These are phyloP conservation scores for Decorospora gaudefroyi DNA, from an alignment of 2,329 filamentous ascomycete genomes.

Conservation along the genomic window DNA sequence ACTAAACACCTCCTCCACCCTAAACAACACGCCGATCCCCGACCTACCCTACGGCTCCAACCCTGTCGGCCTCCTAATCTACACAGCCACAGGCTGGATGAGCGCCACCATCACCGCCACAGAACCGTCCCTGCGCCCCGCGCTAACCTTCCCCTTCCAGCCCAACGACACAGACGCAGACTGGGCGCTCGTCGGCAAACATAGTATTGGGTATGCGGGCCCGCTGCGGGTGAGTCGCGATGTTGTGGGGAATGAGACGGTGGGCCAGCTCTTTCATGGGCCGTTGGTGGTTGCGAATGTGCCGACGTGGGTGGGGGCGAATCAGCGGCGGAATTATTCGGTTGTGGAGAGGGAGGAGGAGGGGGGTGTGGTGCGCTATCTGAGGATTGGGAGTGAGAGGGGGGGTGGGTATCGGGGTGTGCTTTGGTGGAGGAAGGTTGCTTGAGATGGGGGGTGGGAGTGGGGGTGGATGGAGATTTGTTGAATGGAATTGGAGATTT, in stretches of 20 bases:
- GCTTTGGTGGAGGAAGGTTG: slow-evolving; percentile 34
- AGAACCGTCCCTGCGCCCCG: slow-evolving; percentile 25
- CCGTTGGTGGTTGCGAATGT: slow-evolving; percentile 34
- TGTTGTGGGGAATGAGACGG: slow-evolving; percentile 21
- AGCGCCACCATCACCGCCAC: slow-evolving; percentile 36
- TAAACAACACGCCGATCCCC: slow-evolving; percentile 25
- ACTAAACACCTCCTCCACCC: slow-evolving; percentile 32
- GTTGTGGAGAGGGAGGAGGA: slow-evolving; percentile 22
- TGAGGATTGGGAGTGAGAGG: slow-evolving; percentile 33
- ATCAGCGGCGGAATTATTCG: slow-evolving; percentile 32
- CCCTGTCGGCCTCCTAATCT: slow-evolving; percentile 36
- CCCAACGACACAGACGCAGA: slow-evolving; percentile 28
- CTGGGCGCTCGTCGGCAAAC: slow-evolving; percentile 39
- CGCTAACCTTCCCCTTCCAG: slow-evolving; percentile 31
- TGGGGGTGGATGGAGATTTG: no score
- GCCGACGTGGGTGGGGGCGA: slow-evolving; percentile 29
- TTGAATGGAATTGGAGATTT: no score
- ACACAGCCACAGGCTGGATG: slow-evolving; percentile 34
- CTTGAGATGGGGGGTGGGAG: no score
- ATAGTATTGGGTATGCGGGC: slow-evolving; percentile 36
- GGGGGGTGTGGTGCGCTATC: slow-evolving; percentile 9
- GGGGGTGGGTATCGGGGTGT: slow-evolving; percentile 28
- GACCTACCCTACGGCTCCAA: slow-evolving; percentile 27
- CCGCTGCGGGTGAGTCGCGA: slow-evolving; percentile 23
- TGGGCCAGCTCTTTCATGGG: slow-evolving; percentile 35